Conservation (phyloP, 306 rosid genomes). For the Glycine soja region DNA sequence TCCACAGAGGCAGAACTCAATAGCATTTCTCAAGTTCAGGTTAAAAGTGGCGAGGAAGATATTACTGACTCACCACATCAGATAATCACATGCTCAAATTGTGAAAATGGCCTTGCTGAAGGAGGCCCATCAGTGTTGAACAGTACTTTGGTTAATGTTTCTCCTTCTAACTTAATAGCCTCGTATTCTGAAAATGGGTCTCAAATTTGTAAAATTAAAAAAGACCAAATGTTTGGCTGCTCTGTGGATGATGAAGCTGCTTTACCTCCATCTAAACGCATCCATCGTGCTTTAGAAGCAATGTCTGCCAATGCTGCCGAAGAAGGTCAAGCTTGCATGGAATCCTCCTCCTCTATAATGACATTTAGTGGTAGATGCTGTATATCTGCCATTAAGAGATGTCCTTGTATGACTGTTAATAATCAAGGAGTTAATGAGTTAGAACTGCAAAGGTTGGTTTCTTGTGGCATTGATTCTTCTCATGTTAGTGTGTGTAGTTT, state of each 20-base stretch:
- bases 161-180: conserved; percentile 58
- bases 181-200: conserved; percentile 57
- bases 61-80: conserved; percentile 44
- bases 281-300: conserved; percentile 97
- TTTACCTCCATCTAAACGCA: conserved; percentile 95
- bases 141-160: conserved; percentile 44
- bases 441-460: conserved; percentile 49
- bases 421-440: conserved; percentile 50
- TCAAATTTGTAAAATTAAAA: conserved; percentile 63
- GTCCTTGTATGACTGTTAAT: conserved; percentile 47
- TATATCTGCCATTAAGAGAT: conserved; percentile 46
- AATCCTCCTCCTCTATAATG: conserved; percentile 51
- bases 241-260: conserved; percentile 83
- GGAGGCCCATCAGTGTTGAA: conserved; percentile 49
- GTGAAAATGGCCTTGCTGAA: conserved; percentile 58
- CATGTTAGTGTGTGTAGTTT: conserved; percentile 49
- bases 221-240: conserved; percentile 67
- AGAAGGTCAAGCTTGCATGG: conserved; percentile 60
- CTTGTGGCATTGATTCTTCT: conserved; percentile 48
- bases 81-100: conserved; percentile 46
- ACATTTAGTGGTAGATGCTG: conserved; percentile 49
- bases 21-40: conserved; percentile 53
- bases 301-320: conserved; percentile 96
- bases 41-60: conserved; percentile 57
- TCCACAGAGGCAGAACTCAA: conserved; percentile 59